Evolutionary conservation across 352 stramenopile genomes (phyloP).

Genomic region (Phytophthora ohioensis): DNA sequence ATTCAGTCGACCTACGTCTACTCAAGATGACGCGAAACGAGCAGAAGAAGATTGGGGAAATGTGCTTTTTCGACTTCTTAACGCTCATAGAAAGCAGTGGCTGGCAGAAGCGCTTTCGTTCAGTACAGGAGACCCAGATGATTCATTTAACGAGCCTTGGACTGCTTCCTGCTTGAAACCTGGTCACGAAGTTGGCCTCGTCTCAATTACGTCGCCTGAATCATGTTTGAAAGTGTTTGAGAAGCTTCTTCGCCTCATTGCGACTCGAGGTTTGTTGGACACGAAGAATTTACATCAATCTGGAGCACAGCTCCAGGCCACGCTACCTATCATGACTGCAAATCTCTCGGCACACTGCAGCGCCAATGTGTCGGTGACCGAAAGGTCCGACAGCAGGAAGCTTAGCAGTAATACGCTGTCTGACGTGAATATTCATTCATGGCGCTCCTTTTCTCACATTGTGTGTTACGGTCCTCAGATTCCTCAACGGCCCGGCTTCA

Average conservation of each 20-base stretch:
- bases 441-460: not conserved
- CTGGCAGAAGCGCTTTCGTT: slow-evolving; percentile 37
- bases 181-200: slow-evolving; percentile 39
- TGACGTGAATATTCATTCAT: too few species aligned
- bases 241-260: slow-evolving; percentile 58
- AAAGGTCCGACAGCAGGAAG: slow-evolving; percentile 29
- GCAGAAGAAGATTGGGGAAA: slow-evolving; percentile 55
- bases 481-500: too few species aligned
- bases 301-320: slow-evolving; percentile 28
- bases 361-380: slow-evolving; percentile 14
- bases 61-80: slow-evolving; percentile 48
- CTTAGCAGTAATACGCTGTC: slow-evolving; percentile 22
- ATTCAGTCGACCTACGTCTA: not conserved
- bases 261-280: slow-evolving; percentile 43
- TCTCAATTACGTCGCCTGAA: slow-evolving; percentile 34
- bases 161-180: slow-evolving; percentile 30
- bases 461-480: too few species aligned
- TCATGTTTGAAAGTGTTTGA: slow-evolving; percentile 64
- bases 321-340: slow-evolving; percentile 28
- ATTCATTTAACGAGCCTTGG: slow-evolving; percentile 36
- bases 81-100: slow-evolving; percentile 45
- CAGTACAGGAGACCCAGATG: slow-evolving; percentile 13
- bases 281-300: slow-evolving; percentile 20
- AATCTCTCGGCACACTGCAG: slow-evolving; percentile 12
- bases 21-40: slow-evolving; percentile 8